phyloP scores from a whole-genome alignment of 495 filamentous ascomycete species.

The Tuber indicum region DNA sequence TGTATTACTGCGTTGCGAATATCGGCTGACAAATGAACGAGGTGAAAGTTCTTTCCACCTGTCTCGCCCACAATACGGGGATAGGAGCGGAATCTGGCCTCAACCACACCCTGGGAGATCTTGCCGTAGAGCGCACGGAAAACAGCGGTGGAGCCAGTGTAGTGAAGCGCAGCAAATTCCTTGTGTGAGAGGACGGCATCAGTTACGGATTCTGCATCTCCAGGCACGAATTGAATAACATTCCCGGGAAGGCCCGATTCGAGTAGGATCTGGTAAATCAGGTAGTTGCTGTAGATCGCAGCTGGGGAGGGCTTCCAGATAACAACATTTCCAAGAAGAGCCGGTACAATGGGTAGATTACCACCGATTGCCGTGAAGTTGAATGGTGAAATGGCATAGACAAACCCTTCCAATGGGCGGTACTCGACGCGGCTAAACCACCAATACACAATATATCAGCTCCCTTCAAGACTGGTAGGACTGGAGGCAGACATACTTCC shows the following conservation, averaged over 20 bases:
- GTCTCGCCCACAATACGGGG: slow-evolving; percentile 81
- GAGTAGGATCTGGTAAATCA: slow-evolving; percentile 78
- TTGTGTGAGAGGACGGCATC: slow-evolving; percentile 59
- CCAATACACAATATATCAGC: slow-evolving; percentile 5
- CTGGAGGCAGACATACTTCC: slow-evolving; percentile 53
- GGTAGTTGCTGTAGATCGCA: slow-evolving; percentile 64
- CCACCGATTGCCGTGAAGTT: slow-evolving; percentile 85
- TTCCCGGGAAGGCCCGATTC: slow-evolving; percentile 74
- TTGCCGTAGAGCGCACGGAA: slow-evolving; percentile 68
- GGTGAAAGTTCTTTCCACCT: slow-evolving; percentile 87
- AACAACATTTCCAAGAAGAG: slow-evolving; percentile 78
- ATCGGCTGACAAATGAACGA: slow-evolving; percentile 69
- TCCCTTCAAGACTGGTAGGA: neutral
- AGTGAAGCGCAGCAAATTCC: slow-evolving; percentile 71
- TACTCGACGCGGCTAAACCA: slow-evolving; percentile 60
- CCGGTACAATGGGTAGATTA: slow-evolving; percentile 66
- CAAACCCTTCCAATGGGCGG: slow-evolving; percentile 76
- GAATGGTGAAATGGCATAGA: slow-evolving; percentile 80
- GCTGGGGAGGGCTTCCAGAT: slow-evolving; percentile 83
- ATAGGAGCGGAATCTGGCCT: slow-evolving; percentile 64
- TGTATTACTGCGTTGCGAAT: slow-evolving; percentile 68
- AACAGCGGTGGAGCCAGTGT: slow-evolving; percentile 72
- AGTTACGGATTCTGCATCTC: slow-evolving; percentile 68
- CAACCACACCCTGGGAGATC: slow-evolving; percentile 62
- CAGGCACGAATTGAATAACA: slow-evolving; percentile 78